Base-by-base conservation (phyloP, 176 grass and related monocot species). In the Rhynchospora tenuis region DNA sequence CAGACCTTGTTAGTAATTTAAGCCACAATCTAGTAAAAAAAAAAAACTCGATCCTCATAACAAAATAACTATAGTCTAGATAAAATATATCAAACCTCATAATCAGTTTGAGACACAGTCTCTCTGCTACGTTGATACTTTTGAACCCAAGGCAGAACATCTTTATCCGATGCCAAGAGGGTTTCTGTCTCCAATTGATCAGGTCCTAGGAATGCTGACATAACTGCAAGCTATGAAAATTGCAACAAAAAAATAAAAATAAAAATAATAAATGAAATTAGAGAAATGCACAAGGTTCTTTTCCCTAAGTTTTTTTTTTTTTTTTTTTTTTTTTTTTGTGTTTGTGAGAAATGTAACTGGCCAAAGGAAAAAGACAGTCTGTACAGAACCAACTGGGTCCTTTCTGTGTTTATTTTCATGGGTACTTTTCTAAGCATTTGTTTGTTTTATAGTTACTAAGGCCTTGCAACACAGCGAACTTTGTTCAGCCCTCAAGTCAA, bases 91-190 rank as follows among this genome's bases (percentile, higher is more conserved):
- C 44, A 85, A 84, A 95, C 96, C 85, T 99, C 93, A 45, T 99
- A 99, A 85, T 99, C 91, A 51, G 93, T 99, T 65, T 94, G 83
- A 51, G 96, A 99, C 59, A 99, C 91, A 0, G 93, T 99, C n/a
- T 99, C 93, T 9, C 93, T 89, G 57, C 96, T 99, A 27, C 93
- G 87, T 50, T 99, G 93, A 44, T 99, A 99, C 86, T 99, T 99
- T 26, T 93, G 83, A 0, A 99, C 93, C 96, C 96, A 99, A 7
- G 93, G 93, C 31, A 85, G 86, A 56, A 92, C 94, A 31, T 95
- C 93, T 38, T 71, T 70, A 90, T 99, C 96, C 11, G 85, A 88
- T 56, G 94, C 85, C 57, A 99, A 78, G 9, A 73, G 83, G 38
- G 50, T 88, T 86, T 99, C 96, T 0, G 88, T 93, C 43, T 85